Conservation (phyloP, 345 rosid genomes). For the Salix arbutifolia region DNA sequence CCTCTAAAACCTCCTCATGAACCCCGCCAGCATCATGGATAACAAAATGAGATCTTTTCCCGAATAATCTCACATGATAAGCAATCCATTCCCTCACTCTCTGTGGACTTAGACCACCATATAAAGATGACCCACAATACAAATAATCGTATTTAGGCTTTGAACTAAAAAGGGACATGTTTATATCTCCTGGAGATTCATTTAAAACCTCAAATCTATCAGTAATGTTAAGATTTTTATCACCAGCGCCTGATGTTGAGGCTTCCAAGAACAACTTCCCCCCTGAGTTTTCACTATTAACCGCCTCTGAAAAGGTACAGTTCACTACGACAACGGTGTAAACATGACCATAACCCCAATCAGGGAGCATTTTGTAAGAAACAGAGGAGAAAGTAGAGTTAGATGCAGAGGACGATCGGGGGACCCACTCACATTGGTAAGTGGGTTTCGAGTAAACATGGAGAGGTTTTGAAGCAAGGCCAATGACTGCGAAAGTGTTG, state of each 20-base stretch:
- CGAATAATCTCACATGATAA: constrained; percentile 72
- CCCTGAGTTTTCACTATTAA: constrained; percentile 63
- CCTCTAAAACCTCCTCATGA: constrained; percentile 64
- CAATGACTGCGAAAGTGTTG: constrained; percentile 61
- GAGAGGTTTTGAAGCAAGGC: constrained; percentile 78
- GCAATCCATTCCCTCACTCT: constrained; percentile 85
- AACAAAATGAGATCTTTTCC: constrained; percentile 70
- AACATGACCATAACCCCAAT: constrained; percentile 92
- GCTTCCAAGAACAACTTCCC: constrained; percentile 67
- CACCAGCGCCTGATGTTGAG: constrained; percentile 68
- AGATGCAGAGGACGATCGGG: not conserved
- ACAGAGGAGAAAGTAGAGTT: constrained; percentile 22
- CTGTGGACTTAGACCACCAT: constrained; percentile 74
- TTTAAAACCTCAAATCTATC: constrained; percentile 50
- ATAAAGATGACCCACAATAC: constrained; percentile 83
- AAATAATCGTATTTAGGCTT: constrained; percentile 68
- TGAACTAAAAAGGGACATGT: constrained; percentile 34
- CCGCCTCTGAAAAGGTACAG: constrained; percentile 58
- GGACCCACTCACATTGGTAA: constrained; percentile 71
- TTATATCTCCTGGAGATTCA: constrained; percentile 46
- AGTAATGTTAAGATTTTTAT: constrained; percentile 44
- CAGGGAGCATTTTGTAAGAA: constrained; percentile 62
- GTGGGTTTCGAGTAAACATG: constrained; percentile 63
- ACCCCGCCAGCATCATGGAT: constrained; percentile 89
- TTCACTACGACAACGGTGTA: constrained; percentile 81